Base-by-base conservation (phyloP, 176 grass and related monocot species). In the Melocanna baccifera region DNA sequence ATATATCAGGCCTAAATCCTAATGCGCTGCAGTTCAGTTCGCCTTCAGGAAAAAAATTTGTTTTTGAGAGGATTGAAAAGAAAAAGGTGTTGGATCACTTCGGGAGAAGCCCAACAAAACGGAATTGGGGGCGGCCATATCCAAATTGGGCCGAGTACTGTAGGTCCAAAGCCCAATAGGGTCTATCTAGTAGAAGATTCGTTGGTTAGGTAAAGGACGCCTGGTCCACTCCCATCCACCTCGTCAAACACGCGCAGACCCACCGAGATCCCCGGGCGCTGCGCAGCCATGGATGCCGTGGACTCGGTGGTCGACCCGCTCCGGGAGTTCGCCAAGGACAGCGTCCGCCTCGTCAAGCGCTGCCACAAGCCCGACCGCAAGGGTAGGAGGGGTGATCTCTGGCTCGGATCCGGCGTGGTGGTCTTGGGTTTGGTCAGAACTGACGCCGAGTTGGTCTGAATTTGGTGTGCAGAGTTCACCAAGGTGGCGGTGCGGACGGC, bases 351-450 rank as follows among this genome's bases (percentile, higher is more conserved):
- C 70, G 93, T 99, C 74, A 99, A 99, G 89, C 89, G 97, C 39
- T 99, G 97, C 87, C 97, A 99, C 93, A 99, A 96, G 89, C 97
- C 97, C 59, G 93, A 99, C 61, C 93, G 97, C 71, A 99, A 99
- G 76, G 91, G 94, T 94, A 66, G 50, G 39, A 41, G 32, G 50
- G 11, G 46, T 9, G 55, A 72, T 82, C 53, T 65, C 39, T 59
- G 20, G 71, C 2, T 75, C 77, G 55, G 81, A 53, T 76, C 70
- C 67, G 72, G 45, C 58, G 7, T 39, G 30, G 20, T 47, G 39
- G 47, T 43, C 26, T 52, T 7, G 37, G 15, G 14, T 81, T 28
- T 34, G 43, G 59, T 19, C 29, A 69, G 74, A 88, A 55, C 79
- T 90, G 84, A 52, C 42, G 19, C 18, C 53, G 22, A n/a, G 13